phyloP scores from a whole-genome alignment of 139 green algal genomes.

The Spirogloea muscicola region DNA sequence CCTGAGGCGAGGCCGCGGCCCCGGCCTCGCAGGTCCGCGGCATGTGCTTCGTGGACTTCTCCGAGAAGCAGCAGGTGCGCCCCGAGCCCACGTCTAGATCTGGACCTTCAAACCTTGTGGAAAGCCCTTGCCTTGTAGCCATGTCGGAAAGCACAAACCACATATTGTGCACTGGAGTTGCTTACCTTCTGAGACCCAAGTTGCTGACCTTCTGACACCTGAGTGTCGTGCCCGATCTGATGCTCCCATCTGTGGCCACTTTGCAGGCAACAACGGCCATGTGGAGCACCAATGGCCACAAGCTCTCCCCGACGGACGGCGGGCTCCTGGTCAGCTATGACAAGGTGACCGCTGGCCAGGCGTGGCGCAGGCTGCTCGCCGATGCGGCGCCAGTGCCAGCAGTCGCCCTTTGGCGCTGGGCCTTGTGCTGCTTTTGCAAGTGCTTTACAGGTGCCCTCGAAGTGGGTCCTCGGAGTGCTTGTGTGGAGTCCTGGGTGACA shows the following conservation, averaged over 20 bases:
- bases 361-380: too few relatives aligned
- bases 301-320: slow-evolving; percentile 31
- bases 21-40: slow-evolving; percentile 20
- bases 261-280: slow-evolving; percentile 33
- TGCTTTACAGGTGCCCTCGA: too few relatives aligned
- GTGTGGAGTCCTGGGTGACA: background rate
- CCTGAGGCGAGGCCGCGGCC: background rate
- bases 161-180: too few relatives aligned
- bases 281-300: slow-evolving; percentile 45
- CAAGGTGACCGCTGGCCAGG: slow-evolving; percentile 27
- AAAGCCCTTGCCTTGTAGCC: too few relatives aligned
- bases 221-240: background rate
- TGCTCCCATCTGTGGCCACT: background rate
- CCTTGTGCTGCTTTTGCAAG: background rate
- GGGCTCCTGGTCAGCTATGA: slow-evolving; percentile 46
- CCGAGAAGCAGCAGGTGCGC: slow-evolving; percentile 41
- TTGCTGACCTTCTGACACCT: too few relatives aligned
- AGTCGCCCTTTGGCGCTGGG: background rate
- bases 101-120: background rate
- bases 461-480: background rate
- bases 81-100: background rate
- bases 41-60: slow-evolving; percentile 47
- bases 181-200: too few relatives aligned
- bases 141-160: too few relatives aligned
- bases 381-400: background rate